Conservation (phyloP, 1,284 basidiomycete species). For the Marasmius oreades region DNA sequence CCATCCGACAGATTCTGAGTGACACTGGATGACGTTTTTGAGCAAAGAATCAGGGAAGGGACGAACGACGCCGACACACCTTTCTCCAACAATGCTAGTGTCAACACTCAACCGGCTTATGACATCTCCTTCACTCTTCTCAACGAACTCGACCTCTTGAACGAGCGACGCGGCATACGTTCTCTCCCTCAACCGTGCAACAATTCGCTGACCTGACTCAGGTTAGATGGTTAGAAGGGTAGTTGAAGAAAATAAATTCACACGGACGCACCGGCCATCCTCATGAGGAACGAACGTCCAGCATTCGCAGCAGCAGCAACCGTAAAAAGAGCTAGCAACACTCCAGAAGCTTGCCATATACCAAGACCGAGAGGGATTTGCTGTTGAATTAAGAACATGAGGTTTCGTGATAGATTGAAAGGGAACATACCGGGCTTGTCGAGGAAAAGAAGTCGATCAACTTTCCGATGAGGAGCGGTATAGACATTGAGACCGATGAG, state of each 20-base stretch:
- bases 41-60: background rate
- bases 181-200: constrained; percentile 81
- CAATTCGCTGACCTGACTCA: constrained; percentile 89
- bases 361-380: constrained; percentile 77
- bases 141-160: constrained; percentile 93
- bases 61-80: constrained; percentile 39
- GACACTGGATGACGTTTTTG: constrained; percentile 44
- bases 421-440: constrained; percentile 55
- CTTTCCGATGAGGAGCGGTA: constrained; percentile 88
- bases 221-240: constrained; percentile 6
- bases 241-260: constrained; percentile 1
- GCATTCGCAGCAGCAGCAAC: constrained; percentile 88
- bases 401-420: background rate
- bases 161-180: constrained; percentile 80
- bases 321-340: constrained; percentile 81
- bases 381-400: constrained; percentile 33
- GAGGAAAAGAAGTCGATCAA: constrained; percentile 90
- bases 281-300: constrained; percentile 85
- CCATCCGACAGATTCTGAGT: constrained; percentile 93
- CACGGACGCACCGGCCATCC: constrained; percentile 59
- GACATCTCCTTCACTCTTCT: constrained; percentile 92
- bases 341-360: constrained; percentile 75
- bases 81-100: constrained; percentile 93
- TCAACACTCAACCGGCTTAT: constrained; percentile 90
- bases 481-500: constrained; percentile 82